Evolutionary conservation across 345 rosid genomes (phyloP).

Genomic region (Hibiscus trionum): DNA sequence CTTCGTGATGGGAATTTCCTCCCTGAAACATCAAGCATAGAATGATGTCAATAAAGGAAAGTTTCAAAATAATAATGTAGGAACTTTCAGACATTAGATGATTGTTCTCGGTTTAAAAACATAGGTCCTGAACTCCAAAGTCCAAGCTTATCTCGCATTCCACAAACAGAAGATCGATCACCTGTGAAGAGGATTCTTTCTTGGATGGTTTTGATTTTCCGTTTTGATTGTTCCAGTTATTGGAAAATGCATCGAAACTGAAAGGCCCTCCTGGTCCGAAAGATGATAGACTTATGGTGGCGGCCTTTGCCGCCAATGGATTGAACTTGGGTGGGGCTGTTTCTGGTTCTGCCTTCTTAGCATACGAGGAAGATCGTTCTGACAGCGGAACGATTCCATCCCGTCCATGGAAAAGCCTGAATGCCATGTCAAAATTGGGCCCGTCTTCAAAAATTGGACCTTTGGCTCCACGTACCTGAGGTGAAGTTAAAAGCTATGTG

Average conservation of each 20-base stretch:
- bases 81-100: not conserved
- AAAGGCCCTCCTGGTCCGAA: conserved; percentile 83
- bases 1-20: conserved; percentile 55
- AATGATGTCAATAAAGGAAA: conserved; percentile 10
- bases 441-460: conserved; percentile 99
- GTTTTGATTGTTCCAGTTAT: conserved; percentile 51
- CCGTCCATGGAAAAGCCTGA: conserved; percentile 84
- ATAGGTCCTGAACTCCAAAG: not conserved
- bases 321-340: conserved; percentile 44
- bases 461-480: conserved; percentile 48
- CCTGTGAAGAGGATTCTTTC: conserved; percentile 63
- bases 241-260: conserved; percentile 69
- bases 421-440: conserved; percentile 83
- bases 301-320: conserved; percentile 95
- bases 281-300: conserved; percentile 88
- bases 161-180: conserved; percentile 7
- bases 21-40: conserved; percentile 39
- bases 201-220: conserved; percentile 51
- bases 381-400: conserved; percentile 96
- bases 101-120: not conserved
- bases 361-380: conserved; percentile 25
- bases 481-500: not conserved
- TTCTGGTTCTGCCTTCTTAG: conserved; percentile 29
- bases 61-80: not conserved
- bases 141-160: not conserved